Conservation (phyloP, 148 eudicot genomes). For the Camellia lanceoleosa region DNA sequence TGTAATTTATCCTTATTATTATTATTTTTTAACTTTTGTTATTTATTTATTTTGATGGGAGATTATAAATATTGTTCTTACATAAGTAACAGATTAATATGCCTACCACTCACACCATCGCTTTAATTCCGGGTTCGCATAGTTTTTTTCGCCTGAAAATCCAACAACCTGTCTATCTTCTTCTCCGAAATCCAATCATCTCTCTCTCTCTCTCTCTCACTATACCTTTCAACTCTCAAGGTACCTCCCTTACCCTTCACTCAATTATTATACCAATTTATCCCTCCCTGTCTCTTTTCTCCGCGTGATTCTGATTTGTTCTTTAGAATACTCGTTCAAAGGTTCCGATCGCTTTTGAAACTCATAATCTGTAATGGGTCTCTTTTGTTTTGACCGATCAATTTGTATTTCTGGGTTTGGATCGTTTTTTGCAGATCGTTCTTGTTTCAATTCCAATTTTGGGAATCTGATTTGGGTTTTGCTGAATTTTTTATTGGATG, state of each 20-base stretch:
- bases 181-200: conserved; percentile 5
- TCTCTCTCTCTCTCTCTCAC: background rate
- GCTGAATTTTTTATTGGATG: background rate
- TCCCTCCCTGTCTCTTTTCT: background rate
- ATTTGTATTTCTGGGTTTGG: background rate
- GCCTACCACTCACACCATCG: no score
- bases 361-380: conserved; percentile 6
- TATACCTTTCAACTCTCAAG: conserved; percentile 3
- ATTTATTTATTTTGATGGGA: no score
- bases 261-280: background rate
- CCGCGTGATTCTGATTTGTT: background rate
- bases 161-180: conserved; percentile 15
- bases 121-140: conserved; percentile 20
- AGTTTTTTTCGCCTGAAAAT: conserved; percentile 27
- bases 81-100: no score
- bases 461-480: conserved; percentile 10
- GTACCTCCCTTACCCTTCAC: background rate
- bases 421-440: background rate
- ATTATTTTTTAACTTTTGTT: no score
- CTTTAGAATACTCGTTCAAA: background rate
- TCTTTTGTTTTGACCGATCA: background rate
- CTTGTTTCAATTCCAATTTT: background rate
- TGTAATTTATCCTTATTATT: no score
- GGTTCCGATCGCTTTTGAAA: conserved; percentile 8
- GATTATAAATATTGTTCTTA: no score